Evolutionary conservation across 2,329 filamentous ascomycete genomes (phyloP), one percentile per base, ranked within the genome.

Genomic region (Thermothelomyces thermophilus): DNA sequence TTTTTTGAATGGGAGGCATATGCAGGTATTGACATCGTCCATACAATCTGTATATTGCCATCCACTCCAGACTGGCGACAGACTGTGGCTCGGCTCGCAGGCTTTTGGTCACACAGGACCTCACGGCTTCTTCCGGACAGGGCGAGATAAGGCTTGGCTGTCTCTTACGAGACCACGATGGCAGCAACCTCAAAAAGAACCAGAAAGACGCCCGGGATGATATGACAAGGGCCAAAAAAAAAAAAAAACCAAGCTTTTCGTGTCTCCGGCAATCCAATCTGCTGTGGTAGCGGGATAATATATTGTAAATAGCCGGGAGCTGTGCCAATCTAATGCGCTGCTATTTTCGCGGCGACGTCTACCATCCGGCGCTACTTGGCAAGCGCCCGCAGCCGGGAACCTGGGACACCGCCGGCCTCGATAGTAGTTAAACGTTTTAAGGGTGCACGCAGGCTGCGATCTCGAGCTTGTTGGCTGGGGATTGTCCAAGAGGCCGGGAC

Each of bases 251-350:
- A 49, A 37, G 9, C 37, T 50, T 37, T 36, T 16, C 19, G 20
- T 19, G 20, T 5, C 16, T 39, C 26, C 26, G 31, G 37, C 34
- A 44, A 31, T 46, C 19, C 40, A 26, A 17, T 33, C 28, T 4
- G 37, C 31, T n/a, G 56, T 55, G 47, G 53, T 47, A 56, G 49
- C 53, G 51, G 50, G 36, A 53, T 51, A 58, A 59, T 58, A 59
- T 58, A 53, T 52, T 17, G 41, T 48, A 58, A 56, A 60, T 58
- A 60, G 56, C 59, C 57, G 57, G 55, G 34, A 53, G 36, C 41
- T 35, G 35, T 22, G n/a, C 36, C 53, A 60, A 56, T 60, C 48
- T 60, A 9, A 56, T 56, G 46, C 48, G 51, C 22, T 58, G 51
- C 57, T 58, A 60, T 60, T 60, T 61, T 60, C 48, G 55, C 56